Evolutionary conservation across 139 green algal genomes (phyloP), one percentile per base, ranked within the genome.

Genomic region (Coelastrella sp.): DNA sequence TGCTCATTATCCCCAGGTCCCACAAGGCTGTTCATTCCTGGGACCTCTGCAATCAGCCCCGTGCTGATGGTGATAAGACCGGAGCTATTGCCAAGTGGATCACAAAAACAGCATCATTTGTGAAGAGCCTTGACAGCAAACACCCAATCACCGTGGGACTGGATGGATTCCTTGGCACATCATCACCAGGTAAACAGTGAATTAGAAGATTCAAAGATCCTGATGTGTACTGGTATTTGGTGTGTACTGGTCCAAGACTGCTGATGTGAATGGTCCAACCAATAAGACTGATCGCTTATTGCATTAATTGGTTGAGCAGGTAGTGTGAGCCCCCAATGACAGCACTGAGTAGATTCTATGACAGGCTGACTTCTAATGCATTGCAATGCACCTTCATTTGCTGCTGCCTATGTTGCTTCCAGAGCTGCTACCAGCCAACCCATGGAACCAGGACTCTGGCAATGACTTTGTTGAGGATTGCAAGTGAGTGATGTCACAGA

Each of bases 121-220:
- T 96, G 0, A 94, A 94, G 43, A 79, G 30, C 21, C 53, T 96
- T 50, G 88, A 96, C 84, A 78, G 81, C 19, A 93, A 94, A 64
- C 94, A 97, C 87, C 79, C 95, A 9, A 41, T 97, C 27, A 94
- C 91, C 3, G 69, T 93, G 2, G 94, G 94, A 13, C 67, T 66
- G 8, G 94, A 97, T 32, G 94, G 94, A 5, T 96, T 97, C 87
- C 93, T 93, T 9, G 94, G 94, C 0, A 80, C 85, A 38, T 90
- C 85, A 43, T 93, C 90, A 8, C 88, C 92, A 43, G 72, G 72
- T 64, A 32, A 64, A 8, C 1, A 38, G 53, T 23, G 11, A n/a
- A 6, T 23, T n/a, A 4, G 4, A n/a, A 23, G 4, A 63, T 63
- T 11, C 9, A 6, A n/a, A 17, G 6, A 17, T 23, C 53, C 53